A percentile compares a stretch with the other conserved stretches of the same genome.
These are phyloP conservation scores for Gonapodya prolifera DNA, from an alignment of 192 early-diverging fungal species.

Conservation along the genomic window DNA sequence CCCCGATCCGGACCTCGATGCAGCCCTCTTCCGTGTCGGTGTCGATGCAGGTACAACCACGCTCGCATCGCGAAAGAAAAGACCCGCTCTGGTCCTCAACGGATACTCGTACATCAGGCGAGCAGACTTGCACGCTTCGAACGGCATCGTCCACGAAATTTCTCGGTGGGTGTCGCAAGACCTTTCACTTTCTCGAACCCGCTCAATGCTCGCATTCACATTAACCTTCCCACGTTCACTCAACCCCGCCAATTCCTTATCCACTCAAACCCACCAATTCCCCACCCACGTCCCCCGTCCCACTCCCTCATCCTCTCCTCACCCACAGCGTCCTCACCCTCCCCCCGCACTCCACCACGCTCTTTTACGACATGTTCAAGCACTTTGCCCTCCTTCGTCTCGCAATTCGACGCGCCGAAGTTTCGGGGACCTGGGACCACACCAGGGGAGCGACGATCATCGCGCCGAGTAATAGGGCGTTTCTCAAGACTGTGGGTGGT, in stretches of 20 bases:
- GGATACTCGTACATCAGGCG: not conserved
- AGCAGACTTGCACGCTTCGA: not conserved
- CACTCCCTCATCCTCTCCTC: not conserved
- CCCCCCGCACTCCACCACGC: not conserved
- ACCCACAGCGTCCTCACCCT: not conserved
- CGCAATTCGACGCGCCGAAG: not conserved
- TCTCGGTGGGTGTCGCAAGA: not conserved
- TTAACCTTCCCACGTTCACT: too few relatives aligned
- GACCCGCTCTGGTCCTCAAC: not conserved
- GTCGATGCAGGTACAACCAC: not conserved
- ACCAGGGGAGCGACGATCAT: not conserved
- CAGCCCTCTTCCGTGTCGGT: too few relatives aligned
- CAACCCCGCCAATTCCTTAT: too few relatives aligned
- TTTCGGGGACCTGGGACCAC: not conserved
- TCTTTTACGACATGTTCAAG: not conserved
- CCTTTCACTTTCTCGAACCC: too few relatives aligned
- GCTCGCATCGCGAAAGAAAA: not conserved
- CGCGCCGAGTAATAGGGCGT: not conserved
- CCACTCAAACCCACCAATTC: too few relatives aligned
- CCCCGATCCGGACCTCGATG: too few relatives aligned
- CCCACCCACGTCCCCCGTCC: not conserved
- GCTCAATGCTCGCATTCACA: too few relatives aligned
- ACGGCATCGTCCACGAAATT: constrained; percentile 5
- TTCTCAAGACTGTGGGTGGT: not conserved
- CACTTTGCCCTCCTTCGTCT: not conserved